Evolutionary conservation across 2,329 filamentous ascomycete genomes (phyloP).

Genomic region (Graphiopsis chlorocephala): DNA sequence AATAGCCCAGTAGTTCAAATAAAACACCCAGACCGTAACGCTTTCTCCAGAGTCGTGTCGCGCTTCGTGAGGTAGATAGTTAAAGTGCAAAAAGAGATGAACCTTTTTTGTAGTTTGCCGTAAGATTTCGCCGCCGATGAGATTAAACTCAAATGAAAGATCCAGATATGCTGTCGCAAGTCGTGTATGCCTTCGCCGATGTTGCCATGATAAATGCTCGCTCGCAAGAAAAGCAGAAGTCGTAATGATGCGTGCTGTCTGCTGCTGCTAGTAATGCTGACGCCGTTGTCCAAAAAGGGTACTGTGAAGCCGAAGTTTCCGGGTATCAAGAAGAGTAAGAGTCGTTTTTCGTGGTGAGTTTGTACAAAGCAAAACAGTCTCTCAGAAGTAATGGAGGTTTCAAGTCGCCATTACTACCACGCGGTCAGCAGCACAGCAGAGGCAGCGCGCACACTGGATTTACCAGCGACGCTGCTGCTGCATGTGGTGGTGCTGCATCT

Average conservation of each 20-base stretch:
- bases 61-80: slow-evolving; percentile 16
- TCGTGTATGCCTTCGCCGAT: slow-evolving; percentile 15
- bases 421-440: slow-evolving; percentile 9
- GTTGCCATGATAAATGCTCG: slow-evolving; percentile 15
- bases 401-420: background rate
- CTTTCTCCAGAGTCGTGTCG: slow-evolving; percentile 15
- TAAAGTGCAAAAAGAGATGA: slow-evolving; percentile 8
- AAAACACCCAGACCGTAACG: slow-evolving; percentile 20
- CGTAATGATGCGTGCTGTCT: slow-evolving; percentile 14
- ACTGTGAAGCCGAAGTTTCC: slow-evolving; percentile 15
- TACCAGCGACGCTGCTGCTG: slow-evolving; percentile 47
- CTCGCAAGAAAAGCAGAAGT: slow-evolving; percentile 16
- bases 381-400: background rate
- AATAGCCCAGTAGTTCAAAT: slow-evolving; percentile 16
- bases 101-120: slow-evolving; percentile 13
- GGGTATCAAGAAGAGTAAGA: slow-evolving; percentile 16
- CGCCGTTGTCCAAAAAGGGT: slow-evolving; percentile 16
- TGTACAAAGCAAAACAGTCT: slow-evolving; percentile 14
- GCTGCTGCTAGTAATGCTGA: slow-evolving; percentile 13
- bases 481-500: slow-evolving; percentile 58
- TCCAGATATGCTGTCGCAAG: slow-evolving; percentile 17
- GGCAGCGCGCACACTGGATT: slow-evolving; percentile 17
- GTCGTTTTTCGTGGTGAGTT: slow-evolving; percentile 12
- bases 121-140: slow-evolving; percentile 13
- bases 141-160: slow-evolving; percentile 15